Conservation (phyloP, 139 green algal species). For the Coelastrella sp. region DNA sequence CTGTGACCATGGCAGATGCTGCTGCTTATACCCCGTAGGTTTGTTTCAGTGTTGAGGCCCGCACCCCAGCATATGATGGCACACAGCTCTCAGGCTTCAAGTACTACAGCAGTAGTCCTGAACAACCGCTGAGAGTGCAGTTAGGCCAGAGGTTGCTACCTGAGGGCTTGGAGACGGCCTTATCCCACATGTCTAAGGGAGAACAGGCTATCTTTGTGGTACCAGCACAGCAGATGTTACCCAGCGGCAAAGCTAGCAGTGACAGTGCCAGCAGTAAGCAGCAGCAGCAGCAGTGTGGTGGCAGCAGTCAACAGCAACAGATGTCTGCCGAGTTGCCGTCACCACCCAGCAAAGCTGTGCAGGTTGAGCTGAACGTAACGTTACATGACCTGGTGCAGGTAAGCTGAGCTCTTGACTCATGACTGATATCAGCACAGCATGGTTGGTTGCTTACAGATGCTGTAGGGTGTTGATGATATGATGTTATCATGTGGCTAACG, state of each 20-base stretch:
- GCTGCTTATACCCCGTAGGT: too few species aligned
- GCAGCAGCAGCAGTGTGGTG: conserved; percentile 22
- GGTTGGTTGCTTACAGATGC: too few species aligned
- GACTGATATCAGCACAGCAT: not conserved
- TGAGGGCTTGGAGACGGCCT: conserved; percentile 62
- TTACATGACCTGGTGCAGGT: conserved; percentile 73
- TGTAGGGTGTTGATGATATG: too few species aligned
- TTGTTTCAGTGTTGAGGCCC: conserved; percentile 47
- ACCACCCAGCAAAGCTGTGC: conserved; percentile 41
- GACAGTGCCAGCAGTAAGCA: not conserved
- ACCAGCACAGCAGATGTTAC: conserved; percentile 43
- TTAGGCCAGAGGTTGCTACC: conserved; percentile 60
- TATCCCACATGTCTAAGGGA: conserved; percentile 63
- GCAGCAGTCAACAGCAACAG: conserved; percentile 19
- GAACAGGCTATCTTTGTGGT: conserved; percentile 66
- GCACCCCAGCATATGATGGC: conserved; percentile 59
- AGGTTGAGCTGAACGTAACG: conserved; percentile 70
- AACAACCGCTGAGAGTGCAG: conserved; percentile 50
- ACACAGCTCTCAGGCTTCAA: conserved; percentile 43
- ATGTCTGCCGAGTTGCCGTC: conserved; percentile 45
- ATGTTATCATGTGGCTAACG: too few species aligned
- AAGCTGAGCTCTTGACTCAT: not conserved
- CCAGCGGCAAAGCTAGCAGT: not conserved
- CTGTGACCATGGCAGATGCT: too few species aligned
- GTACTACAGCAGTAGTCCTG: conserved; percentile 37